Percentiles rank a stretch among this genome's conserved stretches.
Evolutionary conservation across 257 asterid species (phyloP).

Genomic region (Primulina tabacum): DNA sequence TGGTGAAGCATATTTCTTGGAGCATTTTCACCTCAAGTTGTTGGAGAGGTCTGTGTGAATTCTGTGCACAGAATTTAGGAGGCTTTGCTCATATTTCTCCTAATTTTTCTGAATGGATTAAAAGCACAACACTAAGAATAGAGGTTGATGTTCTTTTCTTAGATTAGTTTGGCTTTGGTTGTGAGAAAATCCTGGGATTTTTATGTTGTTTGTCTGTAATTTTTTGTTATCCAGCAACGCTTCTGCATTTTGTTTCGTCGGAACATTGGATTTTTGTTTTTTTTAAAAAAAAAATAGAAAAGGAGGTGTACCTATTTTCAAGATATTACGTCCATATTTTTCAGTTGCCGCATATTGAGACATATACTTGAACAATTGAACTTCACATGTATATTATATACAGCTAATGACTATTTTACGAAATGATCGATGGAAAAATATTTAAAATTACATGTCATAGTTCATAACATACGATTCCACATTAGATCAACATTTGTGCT

Average conservation of each 20-base stretch:
- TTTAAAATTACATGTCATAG: no score
- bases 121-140: constrained; percentile 24
- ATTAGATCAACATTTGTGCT: no score
- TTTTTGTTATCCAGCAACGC: neutral
- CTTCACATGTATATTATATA: no score
- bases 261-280: no score
- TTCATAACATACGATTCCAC: no score
- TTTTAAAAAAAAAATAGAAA: no score
- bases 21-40: constrained; percentile 32
- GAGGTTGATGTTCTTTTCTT: neutral
- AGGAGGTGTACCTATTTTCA: no score
- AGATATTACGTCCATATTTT: no score
- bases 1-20: constrained; percentile 32
- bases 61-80: constrained; percentile 20
- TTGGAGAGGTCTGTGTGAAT: constrained; percentile 23
- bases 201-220: neutral
- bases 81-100: constrained; percentile 18
- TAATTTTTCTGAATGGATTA: constrained; percentile 10
- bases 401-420: no score
- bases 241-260: neutral
- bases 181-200: neutral
- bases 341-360: no score
- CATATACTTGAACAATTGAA: no score
- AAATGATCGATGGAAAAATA: no score
- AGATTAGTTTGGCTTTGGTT: neutral